A percentile compares a stretch with the other conserved stretches of the same genome.
Evolutionary conservation across 352 stramenopile species (phyloP).

Genomic region (Pythium pectinolyticum): DNA sequence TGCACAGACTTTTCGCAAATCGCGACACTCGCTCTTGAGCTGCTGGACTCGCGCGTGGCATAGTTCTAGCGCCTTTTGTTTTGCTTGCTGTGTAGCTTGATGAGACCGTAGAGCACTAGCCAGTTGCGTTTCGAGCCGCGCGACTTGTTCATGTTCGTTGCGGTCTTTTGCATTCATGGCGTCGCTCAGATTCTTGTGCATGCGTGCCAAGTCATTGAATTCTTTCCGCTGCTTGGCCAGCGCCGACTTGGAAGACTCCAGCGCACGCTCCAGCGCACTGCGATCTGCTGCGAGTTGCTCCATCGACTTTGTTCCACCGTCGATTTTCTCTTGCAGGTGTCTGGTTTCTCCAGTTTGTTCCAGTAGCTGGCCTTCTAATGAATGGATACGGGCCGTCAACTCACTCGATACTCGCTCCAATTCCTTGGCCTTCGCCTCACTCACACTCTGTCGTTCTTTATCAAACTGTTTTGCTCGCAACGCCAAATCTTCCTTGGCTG

Average conservation of each 20-base stretch:
- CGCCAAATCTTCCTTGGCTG: background rate
- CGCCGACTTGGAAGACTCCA: slow-evolving; percentile 39
- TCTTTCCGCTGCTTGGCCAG: slow-evolving; percentile 51
- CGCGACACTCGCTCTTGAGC: slow-evolving; percentile 15
- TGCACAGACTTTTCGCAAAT: slow-evolving; percentile 8
- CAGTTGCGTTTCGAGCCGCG: slow-evolving; percentile 30
- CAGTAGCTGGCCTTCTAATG: slow-evolving; percentile 10
- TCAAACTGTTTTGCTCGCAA: slow-evolving; percentile 10
- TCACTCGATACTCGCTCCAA: slow-evolving; percentile 12
- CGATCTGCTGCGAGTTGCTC: slow-evolving; percentile 30
- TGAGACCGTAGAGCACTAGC: slow-evolving; percentile 12
- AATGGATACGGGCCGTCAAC: slow-evolving; percentile 10
- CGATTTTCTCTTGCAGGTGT: slow-evolving; percentile 15
- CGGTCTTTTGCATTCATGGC: slow-evolving; percentile 43
- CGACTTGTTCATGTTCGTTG: slow-evolving; percentile 33
- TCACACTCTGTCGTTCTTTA: background rate
- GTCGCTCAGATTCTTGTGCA: slow-evolving; percentile 66
- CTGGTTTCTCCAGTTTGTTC: slow-evolving; percentile 15
- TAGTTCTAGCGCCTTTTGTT: slow-evolving; percentile 12
- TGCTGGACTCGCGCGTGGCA: slow-evolving; percentile 13
- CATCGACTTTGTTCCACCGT: slow-evolving; percentile 18
- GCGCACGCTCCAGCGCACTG: slow-evolving; percentile 27
- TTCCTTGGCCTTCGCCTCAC: slow-evolving; percentile 11
- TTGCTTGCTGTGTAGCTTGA: background rate
- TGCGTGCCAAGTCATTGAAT: slow-evolving; percentile 59